These are phyloP conservation scores for Polyporus arcularius DNA, from an alignment of 768 basidiomycete species.

Conservation along the genomic window DNA sequence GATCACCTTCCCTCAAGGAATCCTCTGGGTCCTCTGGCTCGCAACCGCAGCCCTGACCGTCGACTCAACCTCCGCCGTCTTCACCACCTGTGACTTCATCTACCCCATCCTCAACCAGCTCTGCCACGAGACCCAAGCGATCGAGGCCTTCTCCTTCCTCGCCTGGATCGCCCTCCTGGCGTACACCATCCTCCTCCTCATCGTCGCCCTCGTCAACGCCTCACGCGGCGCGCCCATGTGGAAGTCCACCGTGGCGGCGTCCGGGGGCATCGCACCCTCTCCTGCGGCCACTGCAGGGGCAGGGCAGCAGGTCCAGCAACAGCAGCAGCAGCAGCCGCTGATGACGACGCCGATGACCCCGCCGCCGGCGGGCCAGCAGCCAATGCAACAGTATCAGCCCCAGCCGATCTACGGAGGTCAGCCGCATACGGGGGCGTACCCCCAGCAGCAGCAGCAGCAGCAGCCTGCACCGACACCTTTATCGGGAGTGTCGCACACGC, in stretches of 20 bases:
- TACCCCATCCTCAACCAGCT: slow-evolving; percentile 18
- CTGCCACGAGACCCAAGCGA: slow-evolving; percentile 29
- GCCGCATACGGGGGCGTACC: neutral
- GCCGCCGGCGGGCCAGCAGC: neutral
- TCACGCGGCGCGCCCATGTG: slow-evolving; percentile 14
- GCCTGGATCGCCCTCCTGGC: slow-evolving; percentile 21
- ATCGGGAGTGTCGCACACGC: neutral
- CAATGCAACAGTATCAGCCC: neutral
- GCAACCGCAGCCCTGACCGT: slow-evolving; percentile 26
- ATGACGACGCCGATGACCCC: neutral
- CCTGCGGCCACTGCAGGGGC: neutral
- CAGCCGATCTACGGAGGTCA: neutral
- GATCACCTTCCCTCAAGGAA: slow-evolving; percentile 2
- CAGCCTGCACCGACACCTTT: slow-evolving; percentile 4
- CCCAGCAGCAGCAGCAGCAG: neutral
- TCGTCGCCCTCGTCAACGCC: slow-evolving; percentile 16
- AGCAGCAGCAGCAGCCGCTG: neutral
- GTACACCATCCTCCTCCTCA: slow-evolving; percentile 18
- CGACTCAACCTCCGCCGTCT: slow-evolving; percentile 9
- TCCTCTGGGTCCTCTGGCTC: slow-evolving; percentile 35
- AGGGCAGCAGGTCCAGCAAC: neutral
- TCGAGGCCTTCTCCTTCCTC: slow-evolving; percentile 31
- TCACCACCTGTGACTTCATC: slow-evolving; percentile 18
- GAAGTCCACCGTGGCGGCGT: slow-evolving; percentile 12
- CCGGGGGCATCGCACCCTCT: neutral